Evolutionary conservation across 1,284 basidiomycete genomes (phyloP).

Genomic region (Ceratobasidium sp.): DNA sequence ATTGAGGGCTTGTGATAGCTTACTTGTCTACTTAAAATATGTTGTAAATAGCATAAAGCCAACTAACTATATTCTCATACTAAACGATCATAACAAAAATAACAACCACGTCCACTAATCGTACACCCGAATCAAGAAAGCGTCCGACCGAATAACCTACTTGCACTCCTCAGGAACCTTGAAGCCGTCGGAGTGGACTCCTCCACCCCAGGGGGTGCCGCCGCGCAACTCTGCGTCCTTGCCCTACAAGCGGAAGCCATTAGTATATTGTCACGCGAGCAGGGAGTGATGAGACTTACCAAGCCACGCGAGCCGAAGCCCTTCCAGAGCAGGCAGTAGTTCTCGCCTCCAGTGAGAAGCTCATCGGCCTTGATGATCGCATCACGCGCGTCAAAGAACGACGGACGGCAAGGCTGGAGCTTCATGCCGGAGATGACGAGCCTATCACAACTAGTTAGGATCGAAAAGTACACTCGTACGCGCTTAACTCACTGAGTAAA

Average conservation of each 20-base stretch:
- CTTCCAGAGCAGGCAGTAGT: conserved; percentile 90
- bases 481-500: conserved; percentile 71
- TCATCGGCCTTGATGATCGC: conserved; percentile 96
- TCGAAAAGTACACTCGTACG: conserved; percentile 7
- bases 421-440: conserved; percentile 94
- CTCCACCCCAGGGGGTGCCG: conserved; percentile 95
- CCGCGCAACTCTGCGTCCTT: conserved; percentile 79
- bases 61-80: not conserved
- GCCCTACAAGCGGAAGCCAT: conserved; percentile 59
- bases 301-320: conserved; percentile 88
- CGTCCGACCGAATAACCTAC: conserved; percentile 10
- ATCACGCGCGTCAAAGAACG: conserved; percentile 92
- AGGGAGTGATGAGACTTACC: conserved; percentile 46
- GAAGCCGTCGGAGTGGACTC: conserved; percentile 63
- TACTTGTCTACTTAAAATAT: too few species aligned
- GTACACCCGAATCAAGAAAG: not conserved
- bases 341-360: conserved; percentile 91
- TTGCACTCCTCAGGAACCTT: conserved; percentile 37
- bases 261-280: not conserved
- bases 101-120: not conserved
- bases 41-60: too few species aligned
- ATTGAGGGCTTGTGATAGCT: too few species aligned
- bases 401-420: conserved; percentile 91
- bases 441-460: conserved; percentile 52
- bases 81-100: conserved; percentile 20